phyloP scores from a whole-genome alignment of 208 protist species.

The Acanthamoeba lenticulata region DNA sequence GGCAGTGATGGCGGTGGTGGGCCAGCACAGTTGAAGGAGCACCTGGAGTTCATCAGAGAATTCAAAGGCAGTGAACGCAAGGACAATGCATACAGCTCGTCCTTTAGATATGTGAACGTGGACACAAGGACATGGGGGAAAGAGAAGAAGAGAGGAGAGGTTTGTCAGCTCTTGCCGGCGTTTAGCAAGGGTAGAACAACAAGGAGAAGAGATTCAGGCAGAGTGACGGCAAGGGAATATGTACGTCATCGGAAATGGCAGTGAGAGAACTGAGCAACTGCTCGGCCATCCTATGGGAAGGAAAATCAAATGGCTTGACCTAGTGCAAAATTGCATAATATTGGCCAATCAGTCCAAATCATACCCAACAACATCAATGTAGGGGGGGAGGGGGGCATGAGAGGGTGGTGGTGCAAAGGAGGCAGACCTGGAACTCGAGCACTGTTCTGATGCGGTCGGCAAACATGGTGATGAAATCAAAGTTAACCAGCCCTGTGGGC shows the following conservation, averaged over 20 bases:
- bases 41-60: no score
- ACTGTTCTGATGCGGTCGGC: not conserved
- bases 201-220: no score
- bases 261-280: not conserved
- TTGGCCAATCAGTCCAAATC: no score
- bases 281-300: not conserved
- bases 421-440: not conserved
- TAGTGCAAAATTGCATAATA: no score
- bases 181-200: no score
- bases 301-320: not conserved
- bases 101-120: not conserved
- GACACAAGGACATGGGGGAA: not conserved
- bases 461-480: constrained; percentile 32
- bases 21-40: no score
- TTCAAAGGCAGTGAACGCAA: not conserved
- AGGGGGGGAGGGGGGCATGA: no score
- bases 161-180: no score
- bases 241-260: not conserved
- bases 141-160: not conserved
- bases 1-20: no score
- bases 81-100: not conserved
- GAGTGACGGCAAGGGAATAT: not conserved
- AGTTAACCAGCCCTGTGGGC: not conserved
- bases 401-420: no score
- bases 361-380: no score